Conservation (phyloP, 306 rosid genomes). For the Betula pendula region DNA sequence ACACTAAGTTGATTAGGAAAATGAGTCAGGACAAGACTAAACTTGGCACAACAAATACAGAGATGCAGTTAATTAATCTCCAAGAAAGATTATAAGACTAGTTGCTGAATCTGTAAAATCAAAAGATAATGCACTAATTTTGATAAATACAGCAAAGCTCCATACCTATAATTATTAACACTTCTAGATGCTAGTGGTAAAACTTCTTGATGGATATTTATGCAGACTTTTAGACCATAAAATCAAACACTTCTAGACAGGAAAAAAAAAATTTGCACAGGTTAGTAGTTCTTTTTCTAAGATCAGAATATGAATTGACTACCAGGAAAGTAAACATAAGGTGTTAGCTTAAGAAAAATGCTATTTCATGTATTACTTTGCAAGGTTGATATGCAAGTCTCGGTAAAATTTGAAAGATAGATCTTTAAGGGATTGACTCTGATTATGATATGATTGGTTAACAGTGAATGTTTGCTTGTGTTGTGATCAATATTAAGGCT, state of each 20-base stretch:
- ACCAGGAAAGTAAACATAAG: background rate
- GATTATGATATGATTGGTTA: background rate
- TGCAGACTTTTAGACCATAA: background rate
- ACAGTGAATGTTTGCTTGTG: background rate
- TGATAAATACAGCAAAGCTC: background rate
- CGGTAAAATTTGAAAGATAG: background rate
- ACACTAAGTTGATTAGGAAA: background rate
- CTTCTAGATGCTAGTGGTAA: background rate
- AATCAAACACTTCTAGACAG: background rate
- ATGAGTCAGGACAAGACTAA: background rate
- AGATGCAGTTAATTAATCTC: background rate
- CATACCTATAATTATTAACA: background rate
- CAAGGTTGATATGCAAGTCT: background rate
- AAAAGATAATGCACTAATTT: background rate
- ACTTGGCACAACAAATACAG: background rate
- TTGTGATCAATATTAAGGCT: background rate
- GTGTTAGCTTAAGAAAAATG: background rate
- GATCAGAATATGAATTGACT: background rate
- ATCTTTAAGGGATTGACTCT: background rate
- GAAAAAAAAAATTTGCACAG: background rate
- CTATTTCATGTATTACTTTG: background rate
- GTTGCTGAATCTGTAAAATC: background rate
- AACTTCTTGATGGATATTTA: background rate
- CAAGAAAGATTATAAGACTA: background rate
- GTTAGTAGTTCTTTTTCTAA: background rate